A percentile compares a stretch with the other conserved stretches of the same genome.
Evolutionary conservation across 495 filamentous ascomycete genomes (phyloP).

Genomic region (Annulohypoxylon maeteangense): DNA sequence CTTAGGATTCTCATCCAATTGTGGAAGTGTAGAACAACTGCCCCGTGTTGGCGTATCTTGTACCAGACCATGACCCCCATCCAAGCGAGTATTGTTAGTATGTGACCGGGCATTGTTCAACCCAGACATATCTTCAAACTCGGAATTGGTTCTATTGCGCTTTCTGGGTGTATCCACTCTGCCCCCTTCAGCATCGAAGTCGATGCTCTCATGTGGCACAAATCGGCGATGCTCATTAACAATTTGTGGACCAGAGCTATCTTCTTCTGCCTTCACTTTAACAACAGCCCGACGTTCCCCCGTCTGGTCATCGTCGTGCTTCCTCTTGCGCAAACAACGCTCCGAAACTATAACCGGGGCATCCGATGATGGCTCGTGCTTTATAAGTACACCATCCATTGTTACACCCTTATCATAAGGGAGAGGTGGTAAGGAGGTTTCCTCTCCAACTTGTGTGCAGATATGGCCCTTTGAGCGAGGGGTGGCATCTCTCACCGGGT

Average conservation of each 20-base stretch:
- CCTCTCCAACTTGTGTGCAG: slow-evolving; percentile 13
- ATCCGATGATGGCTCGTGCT: slow-evolving; percentile 59
- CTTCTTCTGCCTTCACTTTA: slow-evolving; percentile 50
- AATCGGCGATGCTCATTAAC: slow-evolving; percentile 47
- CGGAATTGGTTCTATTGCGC: slow-evolving; percentile 39
- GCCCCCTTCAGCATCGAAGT: slow-evolving; percentile 76
- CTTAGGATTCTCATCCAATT: neutral
- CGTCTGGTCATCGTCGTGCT: slow-evolving; percentile 30
- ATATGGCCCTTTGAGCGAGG: neutral
- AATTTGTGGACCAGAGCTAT: slow-evolving; percentile 52
- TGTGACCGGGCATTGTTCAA: neutral
- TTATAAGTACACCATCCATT: slow-evolving; percentile 41
- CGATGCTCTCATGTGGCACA: slow-evolving; percentile 67
- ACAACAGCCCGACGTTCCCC: slow-evolving; percentile 14
- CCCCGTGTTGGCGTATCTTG: neutral
- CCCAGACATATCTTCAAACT: slow-evolving; percentile 8
- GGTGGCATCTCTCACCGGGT: neutral
- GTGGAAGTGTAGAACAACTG: neutral
- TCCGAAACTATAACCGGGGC: slow-evolving; percentile 56
- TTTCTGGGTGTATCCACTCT: slow-evolving; percentile 73
- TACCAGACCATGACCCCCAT: neutral
- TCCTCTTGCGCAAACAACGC: slow-evolving; percentile 56
- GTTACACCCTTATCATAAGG: slow-evolving; percentile 16
- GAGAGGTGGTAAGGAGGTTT: slow-evolving; percentile 44
- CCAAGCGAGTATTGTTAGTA: neutral